Evolutionary conservation across 1,284 basidiomycete species (phyloP).

Genomic region (Cutaneotrichosporon arboriforme): DNA sequence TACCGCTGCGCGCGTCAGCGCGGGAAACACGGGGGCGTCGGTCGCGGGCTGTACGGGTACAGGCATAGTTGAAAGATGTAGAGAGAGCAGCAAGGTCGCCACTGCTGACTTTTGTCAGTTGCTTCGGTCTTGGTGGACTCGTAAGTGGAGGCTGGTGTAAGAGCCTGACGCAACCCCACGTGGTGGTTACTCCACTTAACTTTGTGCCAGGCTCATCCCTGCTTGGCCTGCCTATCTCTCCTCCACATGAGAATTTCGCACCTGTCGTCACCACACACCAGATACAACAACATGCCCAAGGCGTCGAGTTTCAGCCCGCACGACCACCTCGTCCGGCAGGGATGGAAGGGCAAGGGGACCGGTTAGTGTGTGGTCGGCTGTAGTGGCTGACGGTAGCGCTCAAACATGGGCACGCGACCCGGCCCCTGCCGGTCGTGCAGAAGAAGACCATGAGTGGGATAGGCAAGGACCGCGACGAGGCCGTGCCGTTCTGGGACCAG

Average conservation of each 20-base stretch:
- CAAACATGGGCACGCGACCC: slow-evolving; percentile 47
- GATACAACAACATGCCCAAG: slow-evolving; percentile 29
- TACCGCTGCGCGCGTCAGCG: slow-evolving; percentile 7
- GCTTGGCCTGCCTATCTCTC: not conserved
- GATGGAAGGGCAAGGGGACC: slow-evolving; percentile 78
- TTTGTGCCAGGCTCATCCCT: not conserved
- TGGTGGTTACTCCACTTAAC: not conserved
- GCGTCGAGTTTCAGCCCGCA: slow-evolving; percentile 64
- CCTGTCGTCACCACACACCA: not conserved
- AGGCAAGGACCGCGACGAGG: slow-evolving; percentile 85
- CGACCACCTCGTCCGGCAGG: slow-evolving; percentile 70
- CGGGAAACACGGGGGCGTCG: slow-evolving; percentile 5
- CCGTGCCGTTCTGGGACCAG: slow-evolving; percentile 96
- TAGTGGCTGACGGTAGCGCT: slow-evolving; percentile 39
- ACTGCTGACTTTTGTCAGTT: not conserved
- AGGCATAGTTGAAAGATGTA: slow-evolving; percentile 9
- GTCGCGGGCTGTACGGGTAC: slow-evolving; percentile 3
- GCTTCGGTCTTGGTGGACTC: not conserved
- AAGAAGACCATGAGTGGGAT: slow-evolving; percentile 78
- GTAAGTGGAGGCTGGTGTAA: slow-evolving; percentile 7
- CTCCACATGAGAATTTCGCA: slow-evolving; percentile 1
- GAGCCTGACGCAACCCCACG: not conserved
- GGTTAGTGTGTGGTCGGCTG: slow-evolving; percentile 30
- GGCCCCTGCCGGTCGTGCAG: slow-evolving; percentile 70
- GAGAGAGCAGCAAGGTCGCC: not conserved